These are phyloP conservation scores for Wallacemonas sp. DNA, from an alignment of 208 protist genomes.

Conservation along the genomic window DNA sequence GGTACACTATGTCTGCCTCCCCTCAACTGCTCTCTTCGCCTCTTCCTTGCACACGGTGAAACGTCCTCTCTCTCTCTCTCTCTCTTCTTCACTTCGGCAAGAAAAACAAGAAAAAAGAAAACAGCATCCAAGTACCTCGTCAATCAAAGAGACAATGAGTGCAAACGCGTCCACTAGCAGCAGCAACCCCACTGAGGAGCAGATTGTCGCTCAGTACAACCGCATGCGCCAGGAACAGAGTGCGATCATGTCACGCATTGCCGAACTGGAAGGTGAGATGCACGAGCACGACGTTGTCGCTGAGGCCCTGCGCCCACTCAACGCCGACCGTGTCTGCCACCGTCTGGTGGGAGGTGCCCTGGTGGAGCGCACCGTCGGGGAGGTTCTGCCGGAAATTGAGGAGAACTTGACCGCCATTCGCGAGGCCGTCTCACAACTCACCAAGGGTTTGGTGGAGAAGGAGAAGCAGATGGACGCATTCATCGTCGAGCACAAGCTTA, in stretches of 20 bases:
- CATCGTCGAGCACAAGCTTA: conserved; percentile 73
- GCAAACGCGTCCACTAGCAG: conserved; percentile 11
- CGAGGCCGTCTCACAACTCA: conserved; percentile 66
- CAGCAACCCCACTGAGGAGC: conserved; percentile 53
- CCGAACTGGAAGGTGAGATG: conserved; percentile 84
- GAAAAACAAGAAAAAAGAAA: neutral
- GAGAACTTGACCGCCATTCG: conserved; percentile 82
- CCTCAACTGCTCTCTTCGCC: neutral
- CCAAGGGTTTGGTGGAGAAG: conserved; percentile 73
- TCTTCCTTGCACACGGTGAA: too few species aligned
- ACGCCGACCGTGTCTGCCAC: conserved; percentile 92
- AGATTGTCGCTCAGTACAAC: conserved; percentile 84
- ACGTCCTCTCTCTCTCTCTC: conserved; percentile 3
- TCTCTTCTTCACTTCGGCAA: neutral
- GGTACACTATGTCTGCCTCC: too few species aligned
- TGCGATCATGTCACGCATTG: conserved; percentile 81
- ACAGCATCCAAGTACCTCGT: conserved; percentile 1
- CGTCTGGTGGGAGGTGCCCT: conserved; percentile 94
- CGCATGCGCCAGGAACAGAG: conserved; percentile 86
- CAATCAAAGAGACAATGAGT: conserved; percentile 11
- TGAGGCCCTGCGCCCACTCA: conserved; percentile 78
- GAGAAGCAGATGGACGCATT: conserved; percentile 89
- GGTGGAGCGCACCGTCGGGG: conserved; percentile 93
- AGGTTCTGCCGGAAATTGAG: conserved; percentile 94
- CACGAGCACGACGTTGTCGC: conserved; percentile 93